Conservation (phyloP, 2,329 filamentous ascomycete genomes). For the Thelonectria blattea region DNA sequence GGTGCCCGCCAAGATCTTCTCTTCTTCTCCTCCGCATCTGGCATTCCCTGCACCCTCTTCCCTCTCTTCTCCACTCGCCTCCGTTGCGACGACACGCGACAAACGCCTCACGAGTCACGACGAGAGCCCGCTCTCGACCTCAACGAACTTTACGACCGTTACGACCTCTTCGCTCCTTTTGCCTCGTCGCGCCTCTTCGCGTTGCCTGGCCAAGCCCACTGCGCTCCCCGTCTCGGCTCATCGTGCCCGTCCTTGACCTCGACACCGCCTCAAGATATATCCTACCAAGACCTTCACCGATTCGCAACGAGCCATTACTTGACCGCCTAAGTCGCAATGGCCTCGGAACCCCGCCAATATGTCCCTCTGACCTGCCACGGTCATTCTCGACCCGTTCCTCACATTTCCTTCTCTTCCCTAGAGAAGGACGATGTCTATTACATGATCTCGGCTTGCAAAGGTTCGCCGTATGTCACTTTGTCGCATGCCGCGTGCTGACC, state of each 20-base stretch:
- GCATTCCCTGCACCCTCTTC: conserved; percentile 13
- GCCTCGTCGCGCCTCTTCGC: conserved; percentile 3
- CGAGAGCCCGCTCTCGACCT: conserved; percentile 30
- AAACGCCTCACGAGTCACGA: conserved; percentile 22
- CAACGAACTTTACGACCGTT: conserved; percentile 40
- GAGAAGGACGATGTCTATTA: conserved; percentile 87
- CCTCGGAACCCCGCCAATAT: conserved; percentile 59
- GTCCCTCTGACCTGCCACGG: conserved; percentile 94
- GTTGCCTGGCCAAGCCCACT: conserved; percentile 12
- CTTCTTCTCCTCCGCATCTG: neutral
- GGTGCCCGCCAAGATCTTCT: neutral
- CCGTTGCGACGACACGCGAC: conserved; percentile 28
- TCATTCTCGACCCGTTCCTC: conserved; percentile 89
- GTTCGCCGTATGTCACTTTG: conserved; percentile 49
- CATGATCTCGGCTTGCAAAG: conserved; percentile 92
- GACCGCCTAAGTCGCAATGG: conserved; percentile 38
- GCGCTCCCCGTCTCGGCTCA: neutral
- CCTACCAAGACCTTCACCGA: conserved; percentile 1
- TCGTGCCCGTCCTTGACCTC: conserved; percentile 2
- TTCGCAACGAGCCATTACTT: conserved; percentile 7
- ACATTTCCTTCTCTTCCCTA: conserved; percentile 86
- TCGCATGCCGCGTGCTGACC: conserved; percentile 31
- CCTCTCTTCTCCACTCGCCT: conserved; percentile 24
- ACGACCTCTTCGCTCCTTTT: conserved; percentile 32
- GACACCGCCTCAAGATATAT: conserved; percentile 17